Evolutionary conservation across 441 rosid genomes (phyloP), one percentile per base, ranked within the genome.

Genomic region (Aleurites moluccanus): DNA sequence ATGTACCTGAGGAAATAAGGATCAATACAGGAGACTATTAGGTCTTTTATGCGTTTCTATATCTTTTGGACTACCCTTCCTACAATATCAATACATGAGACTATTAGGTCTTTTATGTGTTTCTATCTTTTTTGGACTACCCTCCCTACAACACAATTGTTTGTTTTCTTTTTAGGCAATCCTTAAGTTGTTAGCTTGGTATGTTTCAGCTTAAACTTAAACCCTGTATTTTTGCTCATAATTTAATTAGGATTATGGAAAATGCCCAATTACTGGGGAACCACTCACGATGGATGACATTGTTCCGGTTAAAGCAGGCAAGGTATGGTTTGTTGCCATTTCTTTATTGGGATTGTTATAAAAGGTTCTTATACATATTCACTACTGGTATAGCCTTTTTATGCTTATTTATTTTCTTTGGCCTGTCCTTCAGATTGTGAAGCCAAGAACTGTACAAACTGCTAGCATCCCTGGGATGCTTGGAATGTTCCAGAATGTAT

Each of bases 401-500:
- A 0, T 67, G 55, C 23, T 70, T 30, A 64, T 72, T 45, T 73
- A 1, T 74, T 71, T 63, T 11, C 27, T 70, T 52, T 65, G 70
- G 44, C 33, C 9, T 76, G 64, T 40, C 6, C 7, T 84, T 82
- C 85, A 94, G 99, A 89, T 92, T 60, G 92, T 91, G 76, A 96
- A 90, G 82, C 99, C 98, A 6, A 91, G 97, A 79, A 87, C 97
- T 13, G 80, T 91, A 73, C 91, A 92, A 80, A 89, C 96, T 15
- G 98, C 98, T 70, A 96, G 97, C 83, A 92, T 96, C 75, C 98
- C 98, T 67, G 99, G 98, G 79, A 87, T 96, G 88, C 96, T 94
- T 0, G 97, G 96, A 74, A 85, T 90, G 79, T 96, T 96, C 80
- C 99, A 96, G 74, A 92, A 92, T 83, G 98, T 94, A 90, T 69